phyloP scores from a whole-genome alignment of 139 green algal species.

The Picochlorum sp. region DNA sequence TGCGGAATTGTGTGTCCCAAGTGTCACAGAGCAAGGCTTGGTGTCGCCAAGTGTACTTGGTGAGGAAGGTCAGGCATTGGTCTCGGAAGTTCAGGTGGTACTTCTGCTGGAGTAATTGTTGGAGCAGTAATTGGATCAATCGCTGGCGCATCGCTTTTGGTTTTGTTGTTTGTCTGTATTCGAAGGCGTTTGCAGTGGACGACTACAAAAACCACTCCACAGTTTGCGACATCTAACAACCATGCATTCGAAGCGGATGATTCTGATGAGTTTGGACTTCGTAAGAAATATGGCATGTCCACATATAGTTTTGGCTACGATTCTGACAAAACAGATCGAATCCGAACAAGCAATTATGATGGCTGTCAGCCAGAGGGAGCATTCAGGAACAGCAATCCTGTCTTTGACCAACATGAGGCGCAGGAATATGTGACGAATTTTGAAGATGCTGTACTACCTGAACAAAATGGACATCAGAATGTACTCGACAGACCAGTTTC shows the following conservation, averaged over 20 bases:
- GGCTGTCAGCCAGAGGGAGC: too few species aligned
- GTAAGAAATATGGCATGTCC: background rate
- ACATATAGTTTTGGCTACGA: background rate
- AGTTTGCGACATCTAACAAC: background rate
- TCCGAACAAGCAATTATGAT: too few species aligned
- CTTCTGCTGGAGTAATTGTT: conserved; percentile 18
- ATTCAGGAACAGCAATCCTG: too few species aligned
- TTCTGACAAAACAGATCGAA: background rate
- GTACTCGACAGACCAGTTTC: background rate
- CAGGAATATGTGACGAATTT: too few species aligned
- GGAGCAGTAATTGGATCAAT: conserved; percentile 13
- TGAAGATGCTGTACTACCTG: too few species aligned
- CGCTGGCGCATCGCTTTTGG: background rate
- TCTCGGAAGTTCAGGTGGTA: background rate
- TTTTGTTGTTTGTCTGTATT: conserved; percentile 6
- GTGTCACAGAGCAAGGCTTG: conserved; percentile 16
- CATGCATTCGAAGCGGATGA: background rate
- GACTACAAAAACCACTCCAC: background rate
- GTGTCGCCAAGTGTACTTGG: background rate
- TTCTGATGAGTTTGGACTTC: background rate
- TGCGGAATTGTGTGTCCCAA: conserved; percentile 10
- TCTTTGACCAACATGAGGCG: too few species aligned
- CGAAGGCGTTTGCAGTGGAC: background rate
- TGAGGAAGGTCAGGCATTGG: background rate
- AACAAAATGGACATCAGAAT: too few species aligned